A percentile compares a stretch with the other conserved stretches of the same genome.
Evolutionary conservation across 306 rosid genomes (phyloP).

Genomic region (Echinosophora koreensis): DNA sequence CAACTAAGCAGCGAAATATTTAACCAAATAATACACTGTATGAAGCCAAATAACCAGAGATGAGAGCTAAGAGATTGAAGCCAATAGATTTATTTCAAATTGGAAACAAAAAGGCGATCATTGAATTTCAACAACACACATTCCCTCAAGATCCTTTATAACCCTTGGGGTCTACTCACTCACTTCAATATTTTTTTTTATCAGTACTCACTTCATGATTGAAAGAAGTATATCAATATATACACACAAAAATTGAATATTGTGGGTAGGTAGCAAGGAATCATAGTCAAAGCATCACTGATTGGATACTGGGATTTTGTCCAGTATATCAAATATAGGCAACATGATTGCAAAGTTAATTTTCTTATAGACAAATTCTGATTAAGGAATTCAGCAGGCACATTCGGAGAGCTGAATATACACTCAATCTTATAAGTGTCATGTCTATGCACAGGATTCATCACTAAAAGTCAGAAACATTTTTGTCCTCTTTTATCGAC

Average conservation of each 20-base stretch:
- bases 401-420: neutral
- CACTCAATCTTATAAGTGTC: neutral
- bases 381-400: neutral
- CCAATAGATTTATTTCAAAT: constrained; percentile 5
- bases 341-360: neutral
- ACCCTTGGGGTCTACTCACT: constrained; percentile 54
- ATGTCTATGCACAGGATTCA: constrained; percentile 5
- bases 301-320: no score
- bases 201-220: constrained; percentile 51
- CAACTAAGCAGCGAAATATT: no score
- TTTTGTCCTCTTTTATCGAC: neutral
- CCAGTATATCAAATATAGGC: constrained; percentile 2
- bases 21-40: no score
- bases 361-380: neutral
- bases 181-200: no score
- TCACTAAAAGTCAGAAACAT: neutral
- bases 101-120: constrained; percentile 23
- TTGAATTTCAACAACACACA: constrained; percentile 45
- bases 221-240: neutral
- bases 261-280: no score
- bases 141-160: constrained; percentile 66
- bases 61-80: neutral
- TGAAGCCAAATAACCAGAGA: no score
- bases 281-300: no score
- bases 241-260: no score